Evolutionary conservation across 139 green algal species (phyloP).

Genomic region (Coccomyxa sp.): DNA sequence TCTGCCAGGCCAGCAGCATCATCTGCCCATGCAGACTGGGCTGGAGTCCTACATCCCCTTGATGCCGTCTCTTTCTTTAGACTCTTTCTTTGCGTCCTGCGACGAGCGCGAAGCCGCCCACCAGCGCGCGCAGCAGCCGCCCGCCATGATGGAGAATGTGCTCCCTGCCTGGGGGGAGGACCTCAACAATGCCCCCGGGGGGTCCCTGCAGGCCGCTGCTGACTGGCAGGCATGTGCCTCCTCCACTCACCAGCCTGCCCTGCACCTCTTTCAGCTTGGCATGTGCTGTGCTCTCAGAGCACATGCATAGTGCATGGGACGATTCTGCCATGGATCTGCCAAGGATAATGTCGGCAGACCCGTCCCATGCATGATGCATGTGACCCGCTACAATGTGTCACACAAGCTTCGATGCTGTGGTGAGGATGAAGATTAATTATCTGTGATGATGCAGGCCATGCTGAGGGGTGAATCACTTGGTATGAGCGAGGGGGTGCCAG

Average conservation of each 20-base stretch:
- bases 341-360: too few species aligned
- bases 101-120: neutral
- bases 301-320: too few species aligned
- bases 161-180: constrained; percentile 1
- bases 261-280: neutral
- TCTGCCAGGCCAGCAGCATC: neutral
- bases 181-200: neutral
- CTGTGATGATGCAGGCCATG: neutral
- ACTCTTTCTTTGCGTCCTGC: constrained; percentile 8
- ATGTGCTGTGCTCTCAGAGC: too few species aligned
- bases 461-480: neutral
- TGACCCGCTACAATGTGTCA: too few species aligned
- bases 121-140: neutral
- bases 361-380: too few species aligned
- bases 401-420: too few species aligned
- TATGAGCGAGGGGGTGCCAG: neutral
- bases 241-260: neutral
- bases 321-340: too few species aligned
- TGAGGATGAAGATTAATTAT: neutral
- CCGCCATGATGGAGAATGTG: neutral
- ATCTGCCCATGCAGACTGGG: neutral
- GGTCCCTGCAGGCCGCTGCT: neutral
- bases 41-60: constrained; percentile 10
- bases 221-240: neutral
- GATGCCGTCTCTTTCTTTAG: constrained; percentile 12